Evolutionary conservation across 2,329 filamentous ascomycete genomes (phyloP).

Genomic region (Aspergillus aculeatus): DNA sequence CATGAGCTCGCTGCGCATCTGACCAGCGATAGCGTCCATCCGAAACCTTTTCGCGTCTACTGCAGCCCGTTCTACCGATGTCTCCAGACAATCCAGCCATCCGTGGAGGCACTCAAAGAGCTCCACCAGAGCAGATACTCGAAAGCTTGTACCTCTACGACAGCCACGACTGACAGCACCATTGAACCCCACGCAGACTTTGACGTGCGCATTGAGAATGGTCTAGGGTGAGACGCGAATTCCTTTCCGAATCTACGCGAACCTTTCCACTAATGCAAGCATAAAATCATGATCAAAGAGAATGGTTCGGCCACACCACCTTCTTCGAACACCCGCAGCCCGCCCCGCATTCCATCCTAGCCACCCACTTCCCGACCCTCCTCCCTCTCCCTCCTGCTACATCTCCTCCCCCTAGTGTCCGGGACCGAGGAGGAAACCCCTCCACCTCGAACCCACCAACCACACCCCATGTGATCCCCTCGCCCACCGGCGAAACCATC

Average conservation of each 20-base stretch:
- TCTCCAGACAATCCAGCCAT: conserved; percentile 76
- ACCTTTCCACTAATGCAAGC: not conserved
- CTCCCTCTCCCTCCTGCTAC: conserved; percentile 39
- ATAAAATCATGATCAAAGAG: conserved; percentile 48
- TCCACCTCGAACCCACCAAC: not conserved
- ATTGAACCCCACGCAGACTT: conserved; percentile 38
- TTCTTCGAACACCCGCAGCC: conserved; percentile 82
- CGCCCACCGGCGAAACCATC: conserved; percentile 74
- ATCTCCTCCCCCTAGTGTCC: not conserved
- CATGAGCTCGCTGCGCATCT: conserved; percentile 64
- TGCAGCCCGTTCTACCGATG: conserved; percentile 85
- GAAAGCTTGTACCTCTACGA: conserved; percentile 10
- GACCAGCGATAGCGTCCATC: conserved; percentile 30
- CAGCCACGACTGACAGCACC: conserved; percentile 15
- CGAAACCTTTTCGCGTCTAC: conserved; percentile 61
- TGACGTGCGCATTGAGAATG: conserved; percentile 52
- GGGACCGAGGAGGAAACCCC: not conserved
- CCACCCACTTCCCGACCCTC: conserved; percentile 59
- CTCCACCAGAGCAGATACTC: conserved; percentile 14
- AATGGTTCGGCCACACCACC: conserved; percentile 84
- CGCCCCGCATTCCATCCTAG: conserved; percentile 62
- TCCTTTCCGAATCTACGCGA: no score
- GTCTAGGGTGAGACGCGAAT: conserved; percentile 41
- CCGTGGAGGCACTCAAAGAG: conserved; percentile 44
- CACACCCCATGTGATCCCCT: conserved; percentile 64